Conservation (phyloP, 306 rosid species). For the Elaeagnus macrophylla region DNA sequence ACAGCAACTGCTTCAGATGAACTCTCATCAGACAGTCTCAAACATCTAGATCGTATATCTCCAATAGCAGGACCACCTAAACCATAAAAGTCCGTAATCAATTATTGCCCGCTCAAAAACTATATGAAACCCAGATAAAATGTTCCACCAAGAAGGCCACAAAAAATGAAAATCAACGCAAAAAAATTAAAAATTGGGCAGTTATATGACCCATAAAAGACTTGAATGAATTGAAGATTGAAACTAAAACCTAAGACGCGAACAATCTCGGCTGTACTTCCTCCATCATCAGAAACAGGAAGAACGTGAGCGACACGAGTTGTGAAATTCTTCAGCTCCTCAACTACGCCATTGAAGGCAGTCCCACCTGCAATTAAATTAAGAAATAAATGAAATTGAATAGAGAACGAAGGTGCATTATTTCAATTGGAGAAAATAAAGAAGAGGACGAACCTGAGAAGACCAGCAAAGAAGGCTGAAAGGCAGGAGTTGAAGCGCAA, state of each 20-base stretch:
- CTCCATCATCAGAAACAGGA: constrained; percentile 94
- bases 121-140: neutral
- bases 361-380: constrained; percentile 51
- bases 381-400: neutral
- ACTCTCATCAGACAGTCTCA: constrained; percentile 79
- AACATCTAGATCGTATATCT: constrained; percentile 90
- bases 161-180: too few relatives aligned
- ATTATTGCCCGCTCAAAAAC: too few relatives aligned
- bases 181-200: neutral
- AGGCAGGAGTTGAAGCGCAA: constrained; percentile 30
- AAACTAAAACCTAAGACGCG: constrained; percentile 62
- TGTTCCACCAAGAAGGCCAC: neutral
- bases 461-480: constrained; percentile 64
- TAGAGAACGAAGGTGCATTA: neutral
- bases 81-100: neutral
- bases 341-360: constrained; percentile 85
- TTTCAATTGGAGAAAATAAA: neutral
- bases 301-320: constrained; percentile 94
- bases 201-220: too few relatives aligned
- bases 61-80: constrained; percentile 97
- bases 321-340: constrained; percentile 67
- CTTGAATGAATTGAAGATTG: neutral
- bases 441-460: constrained; percentile 40
- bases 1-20: constrained; percentile 85
- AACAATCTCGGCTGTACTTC: constrained; percentile 93